Evolutionary conservation across 139 green algal genomes (phyloP).

Genomic region (Chlamydomonas sphaeroides): DNA sequence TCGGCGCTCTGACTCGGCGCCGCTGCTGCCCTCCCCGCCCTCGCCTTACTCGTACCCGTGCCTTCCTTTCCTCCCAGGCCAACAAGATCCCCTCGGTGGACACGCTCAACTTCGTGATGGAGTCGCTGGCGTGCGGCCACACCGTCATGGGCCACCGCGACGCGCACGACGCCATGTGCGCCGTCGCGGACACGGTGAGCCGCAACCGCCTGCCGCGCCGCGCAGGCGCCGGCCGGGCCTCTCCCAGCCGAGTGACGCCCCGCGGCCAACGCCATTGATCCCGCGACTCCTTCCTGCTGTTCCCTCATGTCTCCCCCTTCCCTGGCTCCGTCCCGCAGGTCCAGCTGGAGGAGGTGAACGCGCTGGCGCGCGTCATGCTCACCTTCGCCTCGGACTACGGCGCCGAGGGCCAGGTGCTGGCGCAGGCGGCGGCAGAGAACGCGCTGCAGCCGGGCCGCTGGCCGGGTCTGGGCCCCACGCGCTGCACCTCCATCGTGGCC

Average conservation of each 20-base stretch:
- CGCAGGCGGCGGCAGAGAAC: no score
- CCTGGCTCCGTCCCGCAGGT: constrained; percentile 58
- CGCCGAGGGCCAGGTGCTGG: constrained; percentile 54
- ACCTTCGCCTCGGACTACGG: constrained; percentile 93
- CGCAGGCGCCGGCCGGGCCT: no score
- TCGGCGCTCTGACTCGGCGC: no score
- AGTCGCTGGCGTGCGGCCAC: constrained; percentile 93
- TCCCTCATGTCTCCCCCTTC: neutral
- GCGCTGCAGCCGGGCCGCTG: neutral
- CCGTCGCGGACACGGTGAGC: constrained; percentile 67
- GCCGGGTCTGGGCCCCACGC: constrained; percentile 49
- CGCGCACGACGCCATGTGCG: constrained; percentile 75
- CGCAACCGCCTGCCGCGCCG: no score
- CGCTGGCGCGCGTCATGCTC: constrained; percentile 78
- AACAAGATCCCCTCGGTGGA: constrained; percentile 88
- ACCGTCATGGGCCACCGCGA: constrained; percentile 76
- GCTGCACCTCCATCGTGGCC: constrained; percentile 89
- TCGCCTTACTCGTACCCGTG: no score
- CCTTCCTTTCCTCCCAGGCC: no score
- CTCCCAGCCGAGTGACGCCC: no score
- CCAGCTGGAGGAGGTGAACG: constrained; percentile 86
- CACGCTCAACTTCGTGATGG: constrained; percentile 99
- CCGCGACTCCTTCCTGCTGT: no score
- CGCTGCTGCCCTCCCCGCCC: no score
- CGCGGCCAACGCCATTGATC: no score